Evolutionary conservation across 768 basidiomycete species (phyloP), one percentile per base, ranked within the genome.

Genomic region (Exsudoporus frostii): DNA sequence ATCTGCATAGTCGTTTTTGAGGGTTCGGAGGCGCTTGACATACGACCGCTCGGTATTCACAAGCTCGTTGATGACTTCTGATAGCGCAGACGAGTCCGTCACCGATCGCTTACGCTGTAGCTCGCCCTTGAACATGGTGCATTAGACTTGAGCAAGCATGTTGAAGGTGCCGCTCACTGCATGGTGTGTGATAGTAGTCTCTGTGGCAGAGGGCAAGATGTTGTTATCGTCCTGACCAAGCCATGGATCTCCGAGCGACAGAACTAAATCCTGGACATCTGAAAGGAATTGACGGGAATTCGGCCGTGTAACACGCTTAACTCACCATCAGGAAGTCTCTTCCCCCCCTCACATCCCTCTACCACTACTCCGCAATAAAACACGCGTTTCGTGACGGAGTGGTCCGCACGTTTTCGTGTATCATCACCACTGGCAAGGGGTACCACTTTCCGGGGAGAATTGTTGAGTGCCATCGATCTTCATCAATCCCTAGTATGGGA

Each of bases 291-390:
- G 51, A 58, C 54, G 37, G 42, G 10, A 19, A 39, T 49, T 49
- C 22, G n/a, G 42, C n/a, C 51, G 59, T 37, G 41, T 30, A 22
- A 29, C 27, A 50, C 25, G 15, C 7, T 6, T 1, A 33, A 67
- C 69, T 64, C 67, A 85, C 89, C 88, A 70, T 85, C 82, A 36
- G 84, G 79, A 45, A 90, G 78, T 53, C 82, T 77, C 60, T 76
- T 80, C 7, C 86, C 88, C 58, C 81, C 78, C 57, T 87, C 86
- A 36, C 87, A 84, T 47, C 84, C 85, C 72, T 97, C 92, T 29
- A 96, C 86, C 14, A 96, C 90, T 19, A 96, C 89, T 40, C 90
- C 90, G 65, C 89, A 91, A 66, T 88, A 88, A 70, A 95, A 96
- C 24, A 86, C 89, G 65, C 93, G 87, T 67, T 80, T 86, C 7